Evolutionary conservation across 495 filamentous ascomycete species (phyloP).

Genomic region (Hyaloscypha finlandica): DNA sequence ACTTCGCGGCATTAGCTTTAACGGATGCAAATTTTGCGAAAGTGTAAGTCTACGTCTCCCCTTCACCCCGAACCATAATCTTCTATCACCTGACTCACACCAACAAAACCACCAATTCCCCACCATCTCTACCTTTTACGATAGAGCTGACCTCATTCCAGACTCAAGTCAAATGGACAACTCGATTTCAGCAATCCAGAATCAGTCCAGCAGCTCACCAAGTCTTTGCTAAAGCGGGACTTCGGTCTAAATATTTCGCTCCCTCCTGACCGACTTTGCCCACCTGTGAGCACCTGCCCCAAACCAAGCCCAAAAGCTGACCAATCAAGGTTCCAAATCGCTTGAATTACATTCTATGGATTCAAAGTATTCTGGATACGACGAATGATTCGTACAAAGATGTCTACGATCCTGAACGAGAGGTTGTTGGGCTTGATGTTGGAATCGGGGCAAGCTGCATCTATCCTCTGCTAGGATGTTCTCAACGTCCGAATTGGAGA

Average conservation of each 20-base stretch:
- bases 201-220: conserved; percentile 79
- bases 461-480: conserved; percentile 83
- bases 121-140: background rate
- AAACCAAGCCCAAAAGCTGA: background rate
- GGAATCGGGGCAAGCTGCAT: conserved; percentile 91
- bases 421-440: conserved; percentile 78
- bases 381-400: conserved; percentile 56
- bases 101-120: background rate
- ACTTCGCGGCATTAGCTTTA: conserved; percentile 60
- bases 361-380: conserved; percentile 82
- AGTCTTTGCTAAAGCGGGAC: conserved; percentile 71
- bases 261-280: conserved; percentile 80
- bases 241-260: conserved; percentile 73
- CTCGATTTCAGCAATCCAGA: conserved; percentile 82
- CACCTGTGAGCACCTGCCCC: conserved; percentile 60
- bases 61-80: background rate
- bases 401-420: conserved; percentile 55
- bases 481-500: conserved; percentile 64
- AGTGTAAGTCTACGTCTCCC: conserved; percentile 27
- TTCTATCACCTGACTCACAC: background rate
- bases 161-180: conserved; percentile 61
- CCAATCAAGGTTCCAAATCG: conserved; percentile 66
- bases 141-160: conserved; percentile 14
- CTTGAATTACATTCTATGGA: conserved; percentile 89
- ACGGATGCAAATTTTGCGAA: conserved; percentile 61